Conservation (phyloP, 2,329 filamentous ascomycete genomes). For the Chaetomiaceae sp. region DNA sequence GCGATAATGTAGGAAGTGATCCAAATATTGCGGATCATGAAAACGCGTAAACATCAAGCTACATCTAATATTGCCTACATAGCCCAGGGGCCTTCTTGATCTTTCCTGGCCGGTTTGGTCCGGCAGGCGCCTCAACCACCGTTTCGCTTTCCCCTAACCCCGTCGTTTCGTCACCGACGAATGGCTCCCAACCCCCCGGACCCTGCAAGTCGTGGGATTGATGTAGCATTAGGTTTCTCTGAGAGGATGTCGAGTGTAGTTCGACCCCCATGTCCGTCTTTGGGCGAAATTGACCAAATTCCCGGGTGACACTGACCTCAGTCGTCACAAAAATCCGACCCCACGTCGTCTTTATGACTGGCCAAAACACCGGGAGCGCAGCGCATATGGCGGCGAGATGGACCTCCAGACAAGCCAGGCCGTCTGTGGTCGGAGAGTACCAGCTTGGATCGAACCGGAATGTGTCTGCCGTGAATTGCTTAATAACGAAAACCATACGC, state of each 20-base stretch:
- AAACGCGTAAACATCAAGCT: too few species aligned
- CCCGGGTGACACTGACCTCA: conserved; percentile 7
- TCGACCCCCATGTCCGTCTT: not conserved
- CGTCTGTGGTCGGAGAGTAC: conserved; percentile 5
- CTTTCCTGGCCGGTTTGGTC: not conserved
- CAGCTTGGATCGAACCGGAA: conserved; percentile 3
- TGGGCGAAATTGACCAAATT: not conserved
- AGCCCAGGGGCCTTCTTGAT: not conserved
- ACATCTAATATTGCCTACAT: not conserved
- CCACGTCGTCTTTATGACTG: conserved; percentile 6
- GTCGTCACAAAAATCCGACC: conserved; percentile 5
- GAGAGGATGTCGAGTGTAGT: conserved; percentile 1
- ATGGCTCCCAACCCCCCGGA: conserved; percentile 8
- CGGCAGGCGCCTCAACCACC: conserved; percentile 4
- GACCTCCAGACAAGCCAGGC: conserved; percentile 5
- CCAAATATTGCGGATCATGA: too few species aligned
- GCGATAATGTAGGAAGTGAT: too few species aligned
- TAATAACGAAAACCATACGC: conserved; percentile 4
- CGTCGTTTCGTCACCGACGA: conserved; percentile 13
- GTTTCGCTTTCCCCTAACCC: conserved; percentile 11
- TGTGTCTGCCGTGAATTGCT: not conserved
- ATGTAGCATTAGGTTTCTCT: not conserved
- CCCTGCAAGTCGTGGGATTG: not conserved
- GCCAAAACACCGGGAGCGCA: conserved; percentile 13
- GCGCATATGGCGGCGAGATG: conserved; percentile 10